Evolutionary conservation across 345 rosid genomes (phyloP).

Genomic region (Clarkia xantiana): DNA sequence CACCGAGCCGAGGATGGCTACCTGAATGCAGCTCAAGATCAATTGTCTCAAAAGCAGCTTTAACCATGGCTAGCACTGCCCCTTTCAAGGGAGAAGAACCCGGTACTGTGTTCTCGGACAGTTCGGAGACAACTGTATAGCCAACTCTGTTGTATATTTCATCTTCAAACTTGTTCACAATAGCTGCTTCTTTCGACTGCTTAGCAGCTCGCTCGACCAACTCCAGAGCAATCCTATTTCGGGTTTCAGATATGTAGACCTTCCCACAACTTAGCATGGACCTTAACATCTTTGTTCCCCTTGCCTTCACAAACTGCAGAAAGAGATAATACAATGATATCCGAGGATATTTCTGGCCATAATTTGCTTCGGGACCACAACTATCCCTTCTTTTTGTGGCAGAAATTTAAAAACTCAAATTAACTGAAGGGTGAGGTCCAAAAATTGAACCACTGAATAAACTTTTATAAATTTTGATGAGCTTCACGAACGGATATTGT

Average conservation of each 20-base stretch:
- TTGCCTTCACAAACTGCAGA: constrained; percentile 17
- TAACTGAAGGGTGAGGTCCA: too few species aligned
- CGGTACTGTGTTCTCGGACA: constrained; percentile 14
- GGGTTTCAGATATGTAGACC: constrained; percentile 71
- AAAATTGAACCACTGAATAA: too few species aligned
- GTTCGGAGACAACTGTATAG: constrained; percentile 54
- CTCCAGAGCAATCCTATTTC: constrained; percentile 52
- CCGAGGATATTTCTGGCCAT: not conserved
- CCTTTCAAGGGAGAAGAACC: constrained; percentile 29
- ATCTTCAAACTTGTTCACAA: constrained; percentile 78
- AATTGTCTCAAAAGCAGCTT: constrained; percentile 53
- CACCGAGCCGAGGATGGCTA: constrained; percentile 85
- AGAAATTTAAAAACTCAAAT: too few species aligned
- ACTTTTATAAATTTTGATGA: too few species aligned
- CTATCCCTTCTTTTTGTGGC: not conserved
- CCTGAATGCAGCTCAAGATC: constrained; percentile 55
- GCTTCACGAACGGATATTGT: too few species aligned
- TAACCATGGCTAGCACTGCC: constrained; percentile 64
- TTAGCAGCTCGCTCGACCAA: constrained; percentile 55
- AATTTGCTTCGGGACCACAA: constrained; percentile 3
- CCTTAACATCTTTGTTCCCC: constrained; percentile 39
- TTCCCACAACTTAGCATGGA: constrained; percentile 70
- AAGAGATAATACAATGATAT: constrained; percentile 3
- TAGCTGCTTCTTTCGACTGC: constrained; percentile 44
- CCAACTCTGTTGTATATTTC: constrained; percentile 66